These are phyloP conservation scores for Vitis amurensis DNA, from an alignment of 164 flowering plant species.

Conservation along the genomic window DNA sequence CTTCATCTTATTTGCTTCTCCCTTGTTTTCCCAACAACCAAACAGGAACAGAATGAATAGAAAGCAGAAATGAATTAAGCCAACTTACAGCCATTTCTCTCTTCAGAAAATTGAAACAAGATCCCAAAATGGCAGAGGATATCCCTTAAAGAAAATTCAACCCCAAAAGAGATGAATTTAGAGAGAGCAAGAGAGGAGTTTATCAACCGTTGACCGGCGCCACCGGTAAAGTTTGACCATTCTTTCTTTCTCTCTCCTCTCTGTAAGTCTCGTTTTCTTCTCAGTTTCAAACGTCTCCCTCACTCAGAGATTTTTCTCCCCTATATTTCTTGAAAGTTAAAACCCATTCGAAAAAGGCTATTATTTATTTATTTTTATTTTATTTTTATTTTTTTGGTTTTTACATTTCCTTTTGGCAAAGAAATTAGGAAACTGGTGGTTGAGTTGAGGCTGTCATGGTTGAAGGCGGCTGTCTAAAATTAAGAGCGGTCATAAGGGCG, in stretches of 20 bases:
- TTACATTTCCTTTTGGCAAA: too few species aligned
- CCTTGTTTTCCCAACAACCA: constrained; percentile 6
- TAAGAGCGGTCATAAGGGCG: too few species aligned
- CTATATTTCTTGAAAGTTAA: background rate
- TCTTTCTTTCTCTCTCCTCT: background rate
- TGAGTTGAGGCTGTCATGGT: too few species aligned
- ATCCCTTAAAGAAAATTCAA: background rate
- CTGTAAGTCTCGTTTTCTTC: background rate
- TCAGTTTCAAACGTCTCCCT: background rate
- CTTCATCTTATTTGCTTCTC: background rate
- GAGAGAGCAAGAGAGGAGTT: constrained; percentile 5
- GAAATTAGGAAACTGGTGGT: too few species aligned
- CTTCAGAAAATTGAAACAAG: background rate
- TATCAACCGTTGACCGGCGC: constrained; percentile 28
- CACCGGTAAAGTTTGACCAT: constrained; percentile 21
- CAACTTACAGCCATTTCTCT: constrained; percentile 6
- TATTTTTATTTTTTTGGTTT: too few species aligned
- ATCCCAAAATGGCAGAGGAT: background rate
- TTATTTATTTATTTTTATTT: too few species aligned
- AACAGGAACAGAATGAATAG: background rate
- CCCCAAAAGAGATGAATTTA: constrained; percentile 4
- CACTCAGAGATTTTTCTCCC: background rate
- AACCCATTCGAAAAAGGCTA: too few species aligned
- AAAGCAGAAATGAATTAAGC: background rate
- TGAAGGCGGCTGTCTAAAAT: too few species aligned